Conservation (phyloP, 495 filamentous ascomycete species). For the Neurospora sublineolata region DNA sequence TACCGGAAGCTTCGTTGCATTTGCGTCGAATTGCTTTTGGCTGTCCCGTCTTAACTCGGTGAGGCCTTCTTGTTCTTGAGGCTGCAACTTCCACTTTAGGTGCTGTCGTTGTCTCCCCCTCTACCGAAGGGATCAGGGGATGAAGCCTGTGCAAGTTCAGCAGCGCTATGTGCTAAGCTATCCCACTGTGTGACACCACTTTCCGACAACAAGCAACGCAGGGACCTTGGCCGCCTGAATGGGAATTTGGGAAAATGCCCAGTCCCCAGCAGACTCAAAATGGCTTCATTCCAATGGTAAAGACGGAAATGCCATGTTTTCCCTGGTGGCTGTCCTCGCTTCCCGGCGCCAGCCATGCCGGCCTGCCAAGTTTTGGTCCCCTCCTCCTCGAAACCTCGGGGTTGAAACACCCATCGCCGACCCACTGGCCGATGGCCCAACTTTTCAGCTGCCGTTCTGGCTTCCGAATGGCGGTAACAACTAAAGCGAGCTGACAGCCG, state of each 20-base stretch:
- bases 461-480: neutral
- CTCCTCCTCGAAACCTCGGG: neutral
- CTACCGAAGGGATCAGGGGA: neutral
- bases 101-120: neutral
- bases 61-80: neutral
- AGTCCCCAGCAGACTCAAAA: slow-evolving; percentile 1
- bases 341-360: neutral
- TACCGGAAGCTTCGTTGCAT: neutral
- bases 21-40: neutral
- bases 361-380: slow-evolving; percentile 12
- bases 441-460: neutral
- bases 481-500: neutral
- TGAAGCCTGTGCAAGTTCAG: neutral
- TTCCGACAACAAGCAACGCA: neutral
- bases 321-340: neutral
- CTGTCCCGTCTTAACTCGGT: neutral
- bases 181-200: neutral
- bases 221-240: neutral
- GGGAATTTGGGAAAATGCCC: slow-evolving; percentile 1
- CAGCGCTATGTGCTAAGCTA: neutral
- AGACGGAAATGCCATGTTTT: slow-evolving; percentile 8
- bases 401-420: neutral
- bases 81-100: neutral
- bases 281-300: slow-evolving; percentile 8
- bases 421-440: neutral